These are phyloP conservation scores for Pseudocohnilembus persalinus DNA, from an alignment of 169 alveolate genomes.

Conservation along the genomic window DNA sequence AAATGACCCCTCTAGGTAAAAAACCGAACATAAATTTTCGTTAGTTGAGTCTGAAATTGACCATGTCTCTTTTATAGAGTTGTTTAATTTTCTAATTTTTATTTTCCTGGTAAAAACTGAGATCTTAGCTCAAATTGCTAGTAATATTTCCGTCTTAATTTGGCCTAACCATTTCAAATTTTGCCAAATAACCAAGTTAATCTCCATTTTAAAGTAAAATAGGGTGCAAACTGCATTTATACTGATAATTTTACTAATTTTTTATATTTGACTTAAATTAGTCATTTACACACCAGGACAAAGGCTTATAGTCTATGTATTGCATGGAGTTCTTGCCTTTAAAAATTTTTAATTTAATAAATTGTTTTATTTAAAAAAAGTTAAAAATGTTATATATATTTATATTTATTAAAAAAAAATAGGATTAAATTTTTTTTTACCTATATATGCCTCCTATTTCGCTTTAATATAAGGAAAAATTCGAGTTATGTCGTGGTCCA, in stretches of 20 bases:
- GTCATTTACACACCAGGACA: too few relatives aligned
- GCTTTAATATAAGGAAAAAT: not conserved
- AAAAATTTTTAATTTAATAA: too few relatives aligned
- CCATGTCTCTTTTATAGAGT: not conserved
- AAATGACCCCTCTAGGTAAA: not conserved
- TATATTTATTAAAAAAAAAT: too few relatives aligned
- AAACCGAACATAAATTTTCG: not conserved
- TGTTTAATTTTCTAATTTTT: too few relatives aligned
- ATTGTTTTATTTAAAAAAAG: too few relatives aligned
- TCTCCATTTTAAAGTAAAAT: not conserved
- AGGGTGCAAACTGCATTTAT: not conserved
- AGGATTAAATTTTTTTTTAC: not conserved
- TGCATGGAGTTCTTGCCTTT: too few relatives aligned
- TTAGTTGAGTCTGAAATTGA: not conserved
- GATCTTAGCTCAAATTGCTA: too few relatives aligned
- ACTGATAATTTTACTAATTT: too few relatives aligned
- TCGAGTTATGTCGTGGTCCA: not conserved
- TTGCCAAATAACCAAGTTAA: not conserved
- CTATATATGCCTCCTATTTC: constrained; percentile 6
- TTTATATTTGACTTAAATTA: too few relatives aligned
- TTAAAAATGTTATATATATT: too few relatives aligned
- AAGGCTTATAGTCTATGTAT: too few relatives aligned
- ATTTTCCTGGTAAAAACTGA: not conserved
- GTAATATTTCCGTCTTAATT: too few relatives aligned
- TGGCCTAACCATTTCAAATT: not conserved